Evolutionary conservation across 2,329 filamentous ascomycete species (phyloP), one percentile per base, ranked within the genome.

Genomic region (Microcyclospora tardicrescens): DNA sequence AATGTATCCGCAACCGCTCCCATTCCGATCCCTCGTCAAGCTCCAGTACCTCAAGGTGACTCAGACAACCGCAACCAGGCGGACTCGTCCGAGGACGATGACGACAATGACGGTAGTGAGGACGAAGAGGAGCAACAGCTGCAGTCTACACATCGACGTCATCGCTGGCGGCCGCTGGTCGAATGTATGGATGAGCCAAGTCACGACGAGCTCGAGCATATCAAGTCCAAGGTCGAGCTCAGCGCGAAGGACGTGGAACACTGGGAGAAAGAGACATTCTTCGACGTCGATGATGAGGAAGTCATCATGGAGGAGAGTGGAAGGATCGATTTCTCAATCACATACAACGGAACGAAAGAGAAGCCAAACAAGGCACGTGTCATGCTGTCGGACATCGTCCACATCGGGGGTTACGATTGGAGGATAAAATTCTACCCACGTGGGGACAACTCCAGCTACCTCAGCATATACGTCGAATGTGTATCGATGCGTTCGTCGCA

Each of bases 361-460:
- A 67, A 67, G 2, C 75, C 74, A 2, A 78, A 78, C 50, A 66
- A 66, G 32, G 67, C 70, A 29, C 63, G 68, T 31, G 61, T 78
- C 45, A 74, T 78, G 67, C 69, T 68, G 24, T 79, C 75, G 5
- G 71, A 67, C 0, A 53, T 66, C 5, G 69, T 73, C 10, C 66
- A 59, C 16, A 62, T 79, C 40, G 75, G 72, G 14, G 74, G 72
- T 14, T 69, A 72, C 43, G 74, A 77, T 52, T 79, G 75, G 75
- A 73, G 70, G 39, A 72, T 79, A 61, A 79, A 79, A 54, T 73
- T 78, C 52, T 78, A 74, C 47, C 75, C 75, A 2, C 67, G 67
- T 33, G 75, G 75, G 14, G 76, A 78, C 49, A 68, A 71, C 45
- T 68, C 70, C 2, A 66, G 69, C 30, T 71, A 71, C 27, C 53